Base-by-base conservation (phyloP, 2,329 filamentous ascomycete genomes). In the Metarhizium robertsii region DNA sequence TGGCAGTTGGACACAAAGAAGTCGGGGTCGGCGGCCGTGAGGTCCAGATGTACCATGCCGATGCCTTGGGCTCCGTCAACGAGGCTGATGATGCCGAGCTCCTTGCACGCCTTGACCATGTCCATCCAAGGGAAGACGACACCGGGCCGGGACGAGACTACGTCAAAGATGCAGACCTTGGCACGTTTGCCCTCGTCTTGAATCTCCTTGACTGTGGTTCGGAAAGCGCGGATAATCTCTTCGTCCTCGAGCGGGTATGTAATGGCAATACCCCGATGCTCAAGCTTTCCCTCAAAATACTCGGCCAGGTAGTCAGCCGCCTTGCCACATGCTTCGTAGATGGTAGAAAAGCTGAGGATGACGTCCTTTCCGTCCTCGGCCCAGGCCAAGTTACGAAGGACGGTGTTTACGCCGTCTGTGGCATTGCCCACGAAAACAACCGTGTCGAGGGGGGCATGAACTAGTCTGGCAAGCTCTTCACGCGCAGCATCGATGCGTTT, bases 1-100 rank as follows among this genome's bases (percentile, higher is more conserved):
- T 95, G 89, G 62, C 85, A 89, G 68, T 96, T 96, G 55, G 79
- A 86, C 14, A 92, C 80, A 65, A 95, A 89, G 72, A 95, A 96
- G 69, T 96, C 92, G 0, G 90, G 85, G 59, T 91, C 81, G 2
- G 91, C 72, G 4, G 71, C 68, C 0, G 66, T 60, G 14, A 96
- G 71, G 68, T 95, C 81, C 7, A 96, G 69, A 1, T 79, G 75
- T 7, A 96, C 78, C 70, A 94, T 87, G 2, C 92, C 92, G 29
- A 95, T 73, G 1, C 87, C 86, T 70, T 97, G 92, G 0, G 92
- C 92, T 16, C 83, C 92, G 67, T 97, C 92, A 42, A 96, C 75
- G 20, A 90, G 74, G 62, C 86, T 91, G 54, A 92, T 66, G 3
- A 96, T 73, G 0, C 80, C 82, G 29, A 85, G 74, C 55, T 85